A percentile compares a stretch with the other conserved stretches of the same genome.
These are phyloP conservation scores for Schizochytrium sp. DNA, from an alignment of 108 stramenopile species.

Conservation along the genomic window DNA sequence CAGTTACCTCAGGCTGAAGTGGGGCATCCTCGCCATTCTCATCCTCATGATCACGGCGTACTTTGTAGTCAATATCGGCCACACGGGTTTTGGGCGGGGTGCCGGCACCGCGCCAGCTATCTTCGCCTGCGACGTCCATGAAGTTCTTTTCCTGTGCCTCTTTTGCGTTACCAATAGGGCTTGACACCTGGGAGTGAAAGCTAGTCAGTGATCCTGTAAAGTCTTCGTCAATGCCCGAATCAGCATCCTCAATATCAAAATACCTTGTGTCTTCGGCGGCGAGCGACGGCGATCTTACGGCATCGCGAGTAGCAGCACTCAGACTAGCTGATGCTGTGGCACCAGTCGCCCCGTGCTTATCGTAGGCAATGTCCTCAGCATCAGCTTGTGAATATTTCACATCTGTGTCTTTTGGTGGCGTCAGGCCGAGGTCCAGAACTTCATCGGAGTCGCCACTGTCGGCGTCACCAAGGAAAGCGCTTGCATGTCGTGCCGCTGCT, in stretches of 20 bases:
- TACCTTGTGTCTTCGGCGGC: no score
- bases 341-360: no score
- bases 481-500: not conserved
- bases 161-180: not conserved
- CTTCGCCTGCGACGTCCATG: not conserved
- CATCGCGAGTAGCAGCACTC: no score
- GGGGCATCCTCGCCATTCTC: not conserved
- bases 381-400: no score
- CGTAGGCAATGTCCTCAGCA: no score
- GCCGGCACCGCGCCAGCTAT: not conserved
- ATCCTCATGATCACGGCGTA: not conserved
- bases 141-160: not conserved
- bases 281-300: no score
- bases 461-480: not conserved
- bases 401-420: no score
- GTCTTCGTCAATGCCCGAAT: no score
- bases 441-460: not conserved
- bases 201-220: no score
- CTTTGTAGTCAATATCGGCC: not conserved
- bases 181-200: not conserved
- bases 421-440: not conserved
- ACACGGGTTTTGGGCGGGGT: not conserved
- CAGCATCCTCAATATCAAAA: no score
- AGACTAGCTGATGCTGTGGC: no score
- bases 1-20: not conserved